phyloP scores from a whole-genome alignment of 352 stramenopile species.

The Lagenidium sp. region DNA sequence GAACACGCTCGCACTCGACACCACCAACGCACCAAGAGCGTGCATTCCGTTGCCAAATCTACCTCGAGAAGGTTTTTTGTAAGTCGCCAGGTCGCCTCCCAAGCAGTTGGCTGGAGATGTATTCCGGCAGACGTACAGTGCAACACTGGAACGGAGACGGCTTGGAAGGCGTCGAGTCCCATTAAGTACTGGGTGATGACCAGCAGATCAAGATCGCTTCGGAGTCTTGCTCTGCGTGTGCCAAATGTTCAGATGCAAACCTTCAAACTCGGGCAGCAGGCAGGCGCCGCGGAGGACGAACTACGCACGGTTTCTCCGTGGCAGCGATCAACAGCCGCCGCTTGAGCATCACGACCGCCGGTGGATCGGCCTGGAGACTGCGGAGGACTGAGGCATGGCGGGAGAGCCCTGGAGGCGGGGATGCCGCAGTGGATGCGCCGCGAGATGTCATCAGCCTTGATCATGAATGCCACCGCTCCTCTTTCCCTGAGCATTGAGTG shows the following conservation, averaged over 20 bases:
- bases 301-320: constrained; percentile 35
- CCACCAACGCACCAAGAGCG: constrained; percentile 29
- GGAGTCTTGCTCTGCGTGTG: constrained; percentile 26
- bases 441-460: too few species aligned
- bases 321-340: constrained; percentile 29
- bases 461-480: too few species aligned
- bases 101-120: not conserved
- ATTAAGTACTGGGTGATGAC: constrained; percentile 42
- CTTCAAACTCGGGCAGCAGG: not conserved
- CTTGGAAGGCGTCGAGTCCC: constrained; percentile 25
- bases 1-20: too few species aligned
- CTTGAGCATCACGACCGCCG: constrained; percentile 14
- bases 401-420: not conserved
- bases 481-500: too few species aligned
- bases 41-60: constrained; percentile 57
- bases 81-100: not conserved
- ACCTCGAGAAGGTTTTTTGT: too few species aligned
- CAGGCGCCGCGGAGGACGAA: not conserved
- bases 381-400: not conserved
- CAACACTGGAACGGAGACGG: constrained; percentile 26
- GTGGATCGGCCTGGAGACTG: constrained; percentile 4
- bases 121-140: constrained; percentile 27
- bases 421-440: not conserved
- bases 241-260: not conserved
- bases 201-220: constrained; percentile 44